phyloP scores from a whole-genome alignment of 2,329 filamentous ascomycete genomes.

The Aspergillus sp. region DNA sequence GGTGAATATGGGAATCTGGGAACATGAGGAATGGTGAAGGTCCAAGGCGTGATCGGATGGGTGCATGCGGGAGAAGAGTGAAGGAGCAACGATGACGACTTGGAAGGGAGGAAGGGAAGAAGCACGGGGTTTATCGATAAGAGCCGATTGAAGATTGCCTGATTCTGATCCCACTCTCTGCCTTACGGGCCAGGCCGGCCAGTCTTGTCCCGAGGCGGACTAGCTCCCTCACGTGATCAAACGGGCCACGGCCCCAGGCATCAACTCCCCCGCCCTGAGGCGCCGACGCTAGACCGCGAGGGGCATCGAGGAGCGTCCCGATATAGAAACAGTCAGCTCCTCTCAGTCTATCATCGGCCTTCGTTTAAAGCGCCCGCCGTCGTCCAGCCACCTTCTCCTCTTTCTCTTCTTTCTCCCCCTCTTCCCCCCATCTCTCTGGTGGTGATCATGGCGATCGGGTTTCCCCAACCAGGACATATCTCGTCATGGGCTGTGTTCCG shows the following conservation, averaged over 20 bases:
- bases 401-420: slow-evolving; percentile 11
- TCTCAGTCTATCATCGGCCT: slow-evolving; percentile 16
- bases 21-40: neutral
- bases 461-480: neutral
- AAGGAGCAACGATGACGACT: neutral
- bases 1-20: too few species aligned
- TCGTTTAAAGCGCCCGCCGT: slow-evolving; percentile 21
- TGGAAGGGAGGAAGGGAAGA: neutral
- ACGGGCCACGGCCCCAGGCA: slow-evolving; percentile 15
- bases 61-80: neutral
- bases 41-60: neutral
- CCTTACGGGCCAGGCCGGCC: neutral
- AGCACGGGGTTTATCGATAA: slow-evolving; percentile 28
- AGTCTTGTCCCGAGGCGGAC: neutral
- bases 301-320: slow-evolving; percentile 25
- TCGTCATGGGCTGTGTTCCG: slow-evolving; percentile 1
- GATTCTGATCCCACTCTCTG: neutral
- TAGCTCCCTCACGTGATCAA: slow-evolving; percentile 10
- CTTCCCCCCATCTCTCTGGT: slow-evolving; percentile 5
- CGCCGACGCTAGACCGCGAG: slow-evolving; percentile 22
- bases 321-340: slow-evolving; percentile 35
- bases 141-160: slow-evolving; percentile 6
- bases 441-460: slow-evolving; percentile 15
- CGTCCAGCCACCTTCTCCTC: slow-evolving; percentile 22
- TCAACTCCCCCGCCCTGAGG: slow-evolving; percentile 28